Evolutionary conservation across 75 land plant species (phyloP), one percentile per base, ranked within the genome.

Genomic region (Adiantum capillusveneris): DNA sequence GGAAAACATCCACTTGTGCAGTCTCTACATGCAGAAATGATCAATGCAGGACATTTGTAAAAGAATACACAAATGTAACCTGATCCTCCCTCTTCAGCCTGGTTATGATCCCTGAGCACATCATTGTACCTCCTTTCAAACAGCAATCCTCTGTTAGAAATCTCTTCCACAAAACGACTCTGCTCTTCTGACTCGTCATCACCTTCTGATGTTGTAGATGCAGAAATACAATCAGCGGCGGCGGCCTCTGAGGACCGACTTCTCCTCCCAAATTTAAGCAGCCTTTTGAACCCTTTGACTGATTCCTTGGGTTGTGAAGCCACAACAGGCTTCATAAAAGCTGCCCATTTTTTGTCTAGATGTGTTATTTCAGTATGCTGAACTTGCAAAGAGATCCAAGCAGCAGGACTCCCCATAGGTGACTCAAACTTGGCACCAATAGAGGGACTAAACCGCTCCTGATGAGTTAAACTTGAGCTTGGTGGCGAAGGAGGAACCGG

Each of bases 181-280:
- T 71, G 78, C 77, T 79, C 81, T 63, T 84, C 95, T 21, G 80
- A 58, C 29, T 94, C 95, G 61, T 94, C 98, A 70, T 85, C 98
- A 21, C 87, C 90, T 57, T 88, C 98, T 57, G 93, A 88, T 36
- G 90, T 67, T 18, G 87, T 88, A 21, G 77, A 76, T 12, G 78
- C 87, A 53, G 90, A 90, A 0, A 81, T 63, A 76, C 80, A 79
- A 60, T 82, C 89, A 29, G 44, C 46, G 17, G 67, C 37, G 34
- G 71, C 28, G 63, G 31, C 70, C 13, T 85, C 88, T 48, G 80
- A 52, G 0, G 79, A 79, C 25, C 78, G 67, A 37, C 60, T 79
- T 72, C 83, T 94, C 63, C 95, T 65, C 49, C 90, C 95, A 73
- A 94, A 94, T 45, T 94, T 85, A 11, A 94, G 65, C 27, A 94